Conservation (phyloP, 441 rosid species). For the Gossypium lobatum region DNA sequence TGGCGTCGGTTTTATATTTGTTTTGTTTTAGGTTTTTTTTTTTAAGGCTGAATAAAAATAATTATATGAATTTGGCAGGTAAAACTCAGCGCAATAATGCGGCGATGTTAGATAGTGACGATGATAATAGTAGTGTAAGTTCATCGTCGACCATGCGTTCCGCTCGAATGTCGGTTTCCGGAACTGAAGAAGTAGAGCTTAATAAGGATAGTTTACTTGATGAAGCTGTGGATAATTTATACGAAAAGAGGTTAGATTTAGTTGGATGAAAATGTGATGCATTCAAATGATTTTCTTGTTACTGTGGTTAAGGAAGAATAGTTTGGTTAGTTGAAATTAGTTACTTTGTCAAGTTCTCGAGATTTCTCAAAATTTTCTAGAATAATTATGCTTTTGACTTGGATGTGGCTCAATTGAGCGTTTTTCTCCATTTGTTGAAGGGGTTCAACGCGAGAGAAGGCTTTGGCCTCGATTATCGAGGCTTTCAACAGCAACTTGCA, state of each 20-base stretch:
- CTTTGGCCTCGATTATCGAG: constrained; percentile 54
- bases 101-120: constrained; percentile 55
- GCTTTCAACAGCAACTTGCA: constrained; percentile 69
- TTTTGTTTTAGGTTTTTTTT: not conserved
- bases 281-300: not conserved
- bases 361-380: not conserved
- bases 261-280: not conserved
- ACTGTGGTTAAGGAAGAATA: not conserved
- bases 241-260: constrained; percentile 58
- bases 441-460: constrained; percentile 85
- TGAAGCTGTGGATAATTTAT: constrained; percentile 76
- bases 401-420: constrained; percentile 6
- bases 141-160: constrained; percentile 63
- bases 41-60: not conserved
- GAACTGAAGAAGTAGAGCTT: constrained; percentile 54
- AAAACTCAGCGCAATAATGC: constrained; percentile 51
- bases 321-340: not conserved
- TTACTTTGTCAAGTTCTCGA: not conserved
- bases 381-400: not conserved
- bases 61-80: constrained; percentile 26
- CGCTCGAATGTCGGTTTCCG: constrained; percentile 41
- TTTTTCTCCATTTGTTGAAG: constrained; percentile 28
- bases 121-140: constrained; percentile 70
- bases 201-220: constrained; percentile 61
- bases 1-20: not conserved